These are phyloP conservation scores for Oryza brachyantha DNA, from an alignment of 176 grass and related monocot species.

Conservation along the genomic window DNA sequence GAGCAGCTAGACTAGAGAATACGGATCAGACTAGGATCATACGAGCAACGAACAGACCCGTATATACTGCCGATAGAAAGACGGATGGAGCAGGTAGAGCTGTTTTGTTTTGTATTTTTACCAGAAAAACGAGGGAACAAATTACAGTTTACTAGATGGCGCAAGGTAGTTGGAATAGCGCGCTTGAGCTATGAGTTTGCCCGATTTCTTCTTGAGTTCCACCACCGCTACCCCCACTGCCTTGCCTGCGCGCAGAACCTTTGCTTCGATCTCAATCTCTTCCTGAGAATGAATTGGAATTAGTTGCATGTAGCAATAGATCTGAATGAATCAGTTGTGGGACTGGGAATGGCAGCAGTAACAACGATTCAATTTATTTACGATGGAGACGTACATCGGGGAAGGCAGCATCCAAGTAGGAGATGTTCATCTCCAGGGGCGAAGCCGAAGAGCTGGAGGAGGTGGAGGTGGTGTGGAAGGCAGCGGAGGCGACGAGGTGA, in stretches of 20 bases:
- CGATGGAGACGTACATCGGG: conserved; percentile 42
- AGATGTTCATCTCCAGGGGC: conserved; percentile 81
- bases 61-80: too few relatives aligned
- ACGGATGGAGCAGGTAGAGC: too few relatives aligned
- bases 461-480: conserved; percentile 50
- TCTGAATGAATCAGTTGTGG: too few relatives aligned
- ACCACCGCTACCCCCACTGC: conserved; percentile 70
- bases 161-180: conserved; percentile 92
- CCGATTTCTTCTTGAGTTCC: conserved; percentile 79
- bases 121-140: too few relatives aligned
- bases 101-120: too few relatives aligned
- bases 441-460: not conserved
- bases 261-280: conserved; percentile 92
- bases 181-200: conserved; percentile 81
- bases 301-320: too few relatives aligned
- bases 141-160: conserved; percentile 62
- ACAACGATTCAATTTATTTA: too few relatives aligned
- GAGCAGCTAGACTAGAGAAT: too few relatives aligned
- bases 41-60: too few relatives aligned
- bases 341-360: not conserved
- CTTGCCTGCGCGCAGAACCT: conserved; percentile 78
- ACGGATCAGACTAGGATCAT: too few relatives aligned
- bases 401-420: conserved; percentile 85
- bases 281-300: conserved; percentile 58
- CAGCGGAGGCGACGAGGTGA: conserved; percentile 72